Percentiles rank a stretch among this genome's conserved stretches.
These are phyloP conservation scores for Quambalaria eucalypti DNA, from an alignment of 1,284 basidiomycete species.

Conservation along the genomic window DNA sequence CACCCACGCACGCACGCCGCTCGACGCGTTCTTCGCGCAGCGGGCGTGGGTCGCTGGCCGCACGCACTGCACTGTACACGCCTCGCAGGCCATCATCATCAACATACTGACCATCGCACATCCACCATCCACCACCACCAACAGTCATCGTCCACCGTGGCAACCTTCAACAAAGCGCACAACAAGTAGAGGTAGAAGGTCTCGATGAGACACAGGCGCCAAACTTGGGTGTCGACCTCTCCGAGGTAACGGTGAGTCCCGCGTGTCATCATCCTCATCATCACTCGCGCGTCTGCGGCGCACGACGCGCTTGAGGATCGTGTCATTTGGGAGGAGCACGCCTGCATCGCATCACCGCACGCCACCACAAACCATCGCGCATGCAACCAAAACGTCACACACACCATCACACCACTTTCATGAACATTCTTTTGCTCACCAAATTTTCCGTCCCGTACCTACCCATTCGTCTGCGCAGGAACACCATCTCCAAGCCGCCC, in stretches of 20 bases:
- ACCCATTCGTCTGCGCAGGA: slow-evolving; percentile 12
- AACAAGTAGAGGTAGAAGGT: background rate
- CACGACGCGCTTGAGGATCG: too few species aligned
- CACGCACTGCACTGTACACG: too few species aligned
- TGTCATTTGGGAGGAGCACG: too few species aligned
- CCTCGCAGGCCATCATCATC: too few species aligned
- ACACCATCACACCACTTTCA: too few species aligned
- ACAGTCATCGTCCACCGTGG: slow-evolving; percentile 2
- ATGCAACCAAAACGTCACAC: too few species aligned
- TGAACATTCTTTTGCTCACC: too few species aligned
- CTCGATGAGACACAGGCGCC: background rate
- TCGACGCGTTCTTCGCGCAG: too few species aligned
- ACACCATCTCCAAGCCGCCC: slow-evolving; percentile 45
- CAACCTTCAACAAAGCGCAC: background rate
- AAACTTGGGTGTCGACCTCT: background rate
- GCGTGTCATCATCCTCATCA: background rate
- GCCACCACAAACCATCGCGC: too few species aligned
- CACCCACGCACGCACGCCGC: too few species aligned
- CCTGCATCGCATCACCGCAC: too few species aligned
- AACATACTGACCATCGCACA: background rate
- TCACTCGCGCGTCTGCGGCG: background rate
- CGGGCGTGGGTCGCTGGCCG: too few species aligned
- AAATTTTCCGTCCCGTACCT: background rate
- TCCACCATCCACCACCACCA: background rate
- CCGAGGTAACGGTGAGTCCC: background rate